Conservation (phyloP, 805 yeast genomes). For the Candida arabinofermentans region DNA sequence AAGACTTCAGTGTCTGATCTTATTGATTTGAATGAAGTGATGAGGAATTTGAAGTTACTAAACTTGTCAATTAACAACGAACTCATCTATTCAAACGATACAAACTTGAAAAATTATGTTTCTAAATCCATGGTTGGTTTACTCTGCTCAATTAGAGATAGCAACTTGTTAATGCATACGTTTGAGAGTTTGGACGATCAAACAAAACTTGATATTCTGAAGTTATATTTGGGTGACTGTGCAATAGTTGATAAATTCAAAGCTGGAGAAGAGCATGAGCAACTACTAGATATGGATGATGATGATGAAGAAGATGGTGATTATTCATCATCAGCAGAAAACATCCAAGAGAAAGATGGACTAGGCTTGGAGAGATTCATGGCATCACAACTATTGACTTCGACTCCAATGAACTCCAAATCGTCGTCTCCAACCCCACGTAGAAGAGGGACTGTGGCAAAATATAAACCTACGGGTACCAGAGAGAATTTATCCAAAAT, state of each 20-base stretch:
- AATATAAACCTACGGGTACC: no score
- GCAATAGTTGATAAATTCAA: slow-evolving; percentile 10
- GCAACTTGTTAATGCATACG: slow-evolving; percentile 2
- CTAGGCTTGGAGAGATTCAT: background rate
- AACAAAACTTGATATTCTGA: slow-evolving; percentile 16
- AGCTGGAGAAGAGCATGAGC: background rate
- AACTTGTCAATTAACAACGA: slow-evolving; percentile 15
- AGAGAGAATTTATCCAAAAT: background rate
- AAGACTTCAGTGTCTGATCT: slow-evolving; percentile 2
- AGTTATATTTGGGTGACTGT: slow-evolving; percentile 18
- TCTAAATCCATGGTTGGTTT: slow-evolving; percentile 13
- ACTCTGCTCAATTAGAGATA: slow-evolving; percentile 12
- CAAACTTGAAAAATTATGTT: slow-evolving; percentile 10
- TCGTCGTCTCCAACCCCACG: background rate
- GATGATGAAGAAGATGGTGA: background rate
- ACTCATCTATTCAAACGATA: slow-evolving; percentile 6
- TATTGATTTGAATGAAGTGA: slow-evolving; percentile 5
- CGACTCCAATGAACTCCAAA: slow-evolving; percentile 1
- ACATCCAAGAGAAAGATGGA: background rate
- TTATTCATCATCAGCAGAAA: background rate
- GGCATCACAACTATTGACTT: background rate
- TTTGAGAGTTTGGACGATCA: slow-evolving; percentile 11
- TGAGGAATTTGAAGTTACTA: slow-evolving; percentile 15
- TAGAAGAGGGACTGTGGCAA: background rate
- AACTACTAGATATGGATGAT: background rate